These are phyloP conservation scores for Amauroascus verrucosus DNA, from an alignment of 2,329 filamentous ascomycete species.

Conservation along the genomic window DNA sequence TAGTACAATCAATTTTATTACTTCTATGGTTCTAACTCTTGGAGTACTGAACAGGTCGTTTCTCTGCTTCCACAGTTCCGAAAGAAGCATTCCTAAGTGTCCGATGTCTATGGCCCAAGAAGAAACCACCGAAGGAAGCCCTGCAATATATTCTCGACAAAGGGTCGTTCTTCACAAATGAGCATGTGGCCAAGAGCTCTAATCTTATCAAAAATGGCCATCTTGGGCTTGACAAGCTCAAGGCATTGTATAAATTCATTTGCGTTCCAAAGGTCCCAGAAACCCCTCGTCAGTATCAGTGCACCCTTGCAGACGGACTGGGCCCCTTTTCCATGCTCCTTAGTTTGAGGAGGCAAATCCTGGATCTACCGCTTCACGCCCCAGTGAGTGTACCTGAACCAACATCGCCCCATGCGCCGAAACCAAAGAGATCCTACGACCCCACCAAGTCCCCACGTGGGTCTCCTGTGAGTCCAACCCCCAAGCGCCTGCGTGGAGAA, in stretches of 20 bases:
- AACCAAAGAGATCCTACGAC: neutral
- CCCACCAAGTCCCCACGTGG: neutral
- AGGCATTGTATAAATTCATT: slow-evolving; percentile 8
- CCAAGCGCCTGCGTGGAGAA: neutral
- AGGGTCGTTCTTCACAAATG: neutral
- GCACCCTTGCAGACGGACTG: slow-evolving; percentile 11
- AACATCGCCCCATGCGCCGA: neutral
- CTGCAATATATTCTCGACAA: slow-evolving; percentile 1
- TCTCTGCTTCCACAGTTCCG: slow-evolving; percentile 11
- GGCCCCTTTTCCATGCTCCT: slow-evolving; percentile 14
- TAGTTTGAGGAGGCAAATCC: slow-evolving; percentile 10
- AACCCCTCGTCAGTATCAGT: slow-evolving; percentile 5
- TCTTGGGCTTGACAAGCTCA: slow-evolving; percentile 1
- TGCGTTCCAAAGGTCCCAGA: neutral
- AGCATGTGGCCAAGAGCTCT: neutral
- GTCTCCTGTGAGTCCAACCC: neutral
- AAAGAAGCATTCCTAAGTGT: slow-evolving; percentile 9
- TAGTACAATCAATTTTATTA: too few species aligned
- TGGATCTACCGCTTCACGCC: slow-evolving; percentile 1
- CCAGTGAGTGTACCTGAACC: neutral
- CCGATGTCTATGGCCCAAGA: slow-evolving; percentile 7
- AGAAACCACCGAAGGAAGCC: neutral
- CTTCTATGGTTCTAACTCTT: neutral
- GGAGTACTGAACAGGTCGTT: slow-evolving; percentile 1
- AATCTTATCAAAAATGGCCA: neutral